A percentile compares a stretch with the other conserved stretches of the same genome.
phyloP scores from a whole-genome alignment of 495 filamentous ascomycete genomes.

The Penicillium goetzii region DNA sequence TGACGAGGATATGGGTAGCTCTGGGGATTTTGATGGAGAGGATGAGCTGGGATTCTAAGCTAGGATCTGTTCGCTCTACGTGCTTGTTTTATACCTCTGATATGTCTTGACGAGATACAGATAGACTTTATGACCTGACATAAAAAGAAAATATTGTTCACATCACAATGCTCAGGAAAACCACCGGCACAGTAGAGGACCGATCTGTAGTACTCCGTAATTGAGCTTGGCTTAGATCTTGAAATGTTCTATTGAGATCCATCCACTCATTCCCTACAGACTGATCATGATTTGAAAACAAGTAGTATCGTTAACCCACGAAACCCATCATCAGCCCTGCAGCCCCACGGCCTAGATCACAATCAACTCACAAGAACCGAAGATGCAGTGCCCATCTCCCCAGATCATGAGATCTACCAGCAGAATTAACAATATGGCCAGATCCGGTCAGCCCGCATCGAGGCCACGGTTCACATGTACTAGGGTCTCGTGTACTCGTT shows the following conservation, averaged over 20 bases:
- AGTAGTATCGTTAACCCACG: background rate
- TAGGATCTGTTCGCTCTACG: background rate
- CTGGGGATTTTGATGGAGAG: slow-evolving; percentile 37
- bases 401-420: slow-evolving; percentile 19
- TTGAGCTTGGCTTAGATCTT: slow-evolving; percentile 4
- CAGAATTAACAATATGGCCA: slow-evolving; percentile 22
- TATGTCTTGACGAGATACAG: slow-evolving; percentile 21
- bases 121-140: slow-evolving; percentile 21
- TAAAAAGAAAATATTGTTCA: background rate
- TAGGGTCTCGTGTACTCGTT: background rate
- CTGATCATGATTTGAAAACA: background rate
- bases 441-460: slow-evolving; percentile 11
- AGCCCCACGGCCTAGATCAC: slow-evolving; percentile 1
- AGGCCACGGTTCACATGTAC: background rate
- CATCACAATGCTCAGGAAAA: background rate
- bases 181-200: background rate
- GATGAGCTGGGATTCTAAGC: slow-evolving; percentile 28
- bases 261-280: background rate
- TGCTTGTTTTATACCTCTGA: slow-evolving; percentile 9
- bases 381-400: slow-evolving; percentile 7
- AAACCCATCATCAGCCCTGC: slow-evolving; percentile 11
- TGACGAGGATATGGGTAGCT: slow-evolving; percentile 42
- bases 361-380: background rate
- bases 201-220: too few species aligned
- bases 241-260: background rate